Percentiles rank a stretch among this genome's conserved stretches.
Evolutionary conservation across 78 protist genomes (phyloP).

Genomic region (Pirum gemmata): DNA sequence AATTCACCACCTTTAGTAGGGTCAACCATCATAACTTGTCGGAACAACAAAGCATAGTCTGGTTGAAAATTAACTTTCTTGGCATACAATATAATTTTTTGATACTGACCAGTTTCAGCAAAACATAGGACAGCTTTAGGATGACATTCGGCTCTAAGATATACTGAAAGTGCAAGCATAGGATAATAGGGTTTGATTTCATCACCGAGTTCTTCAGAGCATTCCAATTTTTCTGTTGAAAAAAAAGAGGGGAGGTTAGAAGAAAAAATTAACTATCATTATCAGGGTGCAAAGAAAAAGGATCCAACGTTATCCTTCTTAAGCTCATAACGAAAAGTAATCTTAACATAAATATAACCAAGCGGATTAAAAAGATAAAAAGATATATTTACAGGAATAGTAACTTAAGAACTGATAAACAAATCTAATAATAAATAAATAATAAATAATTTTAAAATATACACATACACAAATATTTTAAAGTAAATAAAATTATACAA

Average conservation of each 20-base stretch:
- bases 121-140: slow-evolving; percentile 81
- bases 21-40: slow-evolving; percentile 62
- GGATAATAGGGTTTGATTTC: slow-evolving; percentile 61
- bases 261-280: too few species aligned
- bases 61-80: slow-evolving; percentile 72
- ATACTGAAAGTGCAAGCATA: slow-evolving; percentile 80
- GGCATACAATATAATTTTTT: slow-evolving; percentile 83
- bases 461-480: too few species aligned
- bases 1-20: slow-evolving; percentile 78
- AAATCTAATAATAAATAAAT: not conserved
- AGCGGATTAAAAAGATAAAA: too few species aligned
- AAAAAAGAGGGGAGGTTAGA: too few species aligned
- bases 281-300: too few species aligned
- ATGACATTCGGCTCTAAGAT: slow-evolving; percentile 71
- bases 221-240: slow-evolving; percentile 79
- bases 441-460: not conserved
- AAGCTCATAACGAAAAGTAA: too few species aligned
- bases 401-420: not conserved
- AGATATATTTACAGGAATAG: too few species aligned
- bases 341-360: too few species aligned
- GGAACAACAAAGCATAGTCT: slow-evolving; percentile 54
- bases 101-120: slow-evolving; percentile 79
- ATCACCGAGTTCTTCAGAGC: slow-evolving; percentile 96
- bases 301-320: too few species aligned
- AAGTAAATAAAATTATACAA: too few species aligned